Evolutionary conservation across 2,329 filamentous ascomycete species (phyloP).

Genomic region (Claviceps sp.): DNA sequence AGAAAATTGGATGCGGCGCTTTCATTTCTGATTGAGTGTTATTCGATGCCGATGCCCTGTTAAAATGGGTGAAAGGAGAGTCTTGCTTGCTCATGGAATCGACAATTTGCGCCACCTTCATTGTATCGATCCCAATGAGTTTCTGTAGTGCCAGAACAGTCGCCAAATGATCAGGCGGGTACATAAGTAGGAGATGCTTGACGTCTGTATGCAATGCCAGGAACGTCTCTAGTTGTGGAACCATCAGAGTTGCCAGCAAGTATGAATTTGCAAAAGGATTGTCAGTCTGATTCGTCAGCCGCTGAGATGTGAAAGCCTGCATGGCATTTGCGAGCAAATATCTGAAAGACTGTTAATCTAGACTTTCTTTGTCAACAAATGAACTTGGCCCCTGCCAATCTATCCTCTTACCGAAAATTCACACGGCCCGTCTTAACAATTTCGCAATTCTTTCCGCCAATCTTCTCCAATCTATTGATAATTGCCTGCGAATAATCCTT

Average conservation of each 20-base stretch:
- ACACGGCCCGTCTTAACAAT: conserved; percentile 39
- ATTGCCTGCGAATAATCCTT: conserved; percentile 35
- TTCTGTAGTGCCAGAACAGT: conserved; percentile 45
- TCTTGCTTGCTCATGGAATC: conserved; percentile 26
- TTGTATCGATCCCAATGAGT: conserved; percentile 39
- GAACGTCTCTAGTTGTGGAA: conserved; percentile 48
- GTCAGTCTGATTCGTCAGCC: conserved; percentile 34
- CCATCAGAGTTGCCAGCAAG: conserved; percentile 42
- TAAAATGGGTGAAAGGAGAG: conserved; percentile 26
- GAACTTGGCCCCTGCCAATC: not conserved
- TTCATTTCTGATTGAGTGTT: conserved; percentile 12
- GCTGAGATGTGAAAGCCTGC: conserved; percentile 41
- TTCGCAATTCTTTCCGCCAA: conserved; percentile 37
- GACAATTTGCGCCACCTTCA: conserved; percentile 47
- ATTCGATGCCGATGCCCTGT: conserved; percentile 20
- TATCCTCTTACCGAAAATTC: conserved; percentile 40
- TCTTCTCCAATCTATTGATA: conserved; percentile 37
- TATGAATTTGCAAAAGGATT: conserved; percentile 42
- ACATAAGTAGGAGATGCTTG: conserved; percentile 46
- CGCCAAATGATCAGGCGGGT: conserved; percentile 40
- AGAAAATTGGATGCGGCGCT: conserved; percentile 11
- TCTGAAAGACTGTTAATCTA: conserved; percentile 19
- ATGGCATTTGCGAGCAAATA: conserved; percentile 48
- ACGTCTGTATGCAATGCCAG: conserved; percentile 38
- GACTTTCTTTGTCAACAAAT: not conserved